Evolutionary conservation across 1,284 basidiomycete species (phyloP).

Genomic region (Sporisorium iseilematis-ciliati): DNA sequence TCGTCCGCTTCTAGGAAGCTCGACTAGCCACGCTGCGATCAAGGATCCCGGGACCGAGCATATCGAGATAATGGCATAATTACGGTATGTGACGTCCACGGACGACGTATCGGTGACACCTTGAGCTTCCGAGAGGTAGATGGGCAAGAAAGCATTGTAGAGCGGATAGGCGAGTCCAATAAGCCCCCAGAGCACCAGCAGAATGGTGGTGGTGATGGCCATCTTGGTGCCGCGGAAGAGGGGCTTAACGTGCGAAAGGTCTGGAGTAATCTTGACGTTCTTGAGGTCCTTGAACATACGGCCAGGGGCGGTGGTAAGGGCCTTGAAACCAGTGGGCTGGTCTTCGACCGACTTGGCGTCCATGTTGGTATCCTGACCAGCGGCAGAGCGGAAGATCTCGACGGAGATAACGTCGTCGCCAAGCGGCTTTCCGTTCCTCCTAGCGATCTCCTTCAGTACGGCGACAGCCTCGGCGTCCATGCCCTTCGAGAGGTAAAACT

Average conservation of each 20-base stretch:
- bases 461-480: slow-evolving; percentile 67
- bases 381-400: slow-evolving; percentile 63
- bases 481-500: slow-evolving; percentile 68
- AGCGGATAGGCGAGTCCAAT: slow-evolving; percentile 69
- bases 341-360: slow-evolving; percentile 27
- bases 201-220: slow-evolving; percentile 60
- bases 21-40: slow-evolving; percentile 66
- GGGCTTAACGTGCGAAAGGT: slow-evolving; percentile 62
- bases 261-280: slow-evolving; percentile 46
- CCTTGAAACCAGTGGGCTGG: slow-evolving; percentile 29
- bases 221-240: slow-evolving; percentile 60
- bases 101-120: slow-evolving; percentile 25
- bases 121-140: slow-evolving; percentile 57
- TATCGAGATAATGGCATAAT: slow-evolving; percentile 68
- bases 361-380: slow-evolving; percentile 63
- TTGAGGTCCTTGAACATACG: slow-evolving; percentile 26
- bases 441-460: slow-evolving; percentile 62
- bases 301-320: slow-evolving; percentile 20
- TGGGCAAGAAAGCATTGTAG: slow-evolving; percentile 68
- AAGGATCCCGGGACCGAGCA: slow-evolving; percentile 68
- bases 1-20: slow-evolving; percentile 65
- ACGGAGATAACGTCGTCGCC: slow-evolving; percentile 66
- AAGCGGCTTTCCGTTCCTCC: slow-evolving; percentile 59
- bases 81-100: slow-evolving; percentile 57
- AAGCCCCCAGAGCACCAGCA: slow-evolving; percentile 65